Evolutionary conservation across 805 yeast species (phyloP).

Genomic region (Saccharomyces paradoxus): DNA sequence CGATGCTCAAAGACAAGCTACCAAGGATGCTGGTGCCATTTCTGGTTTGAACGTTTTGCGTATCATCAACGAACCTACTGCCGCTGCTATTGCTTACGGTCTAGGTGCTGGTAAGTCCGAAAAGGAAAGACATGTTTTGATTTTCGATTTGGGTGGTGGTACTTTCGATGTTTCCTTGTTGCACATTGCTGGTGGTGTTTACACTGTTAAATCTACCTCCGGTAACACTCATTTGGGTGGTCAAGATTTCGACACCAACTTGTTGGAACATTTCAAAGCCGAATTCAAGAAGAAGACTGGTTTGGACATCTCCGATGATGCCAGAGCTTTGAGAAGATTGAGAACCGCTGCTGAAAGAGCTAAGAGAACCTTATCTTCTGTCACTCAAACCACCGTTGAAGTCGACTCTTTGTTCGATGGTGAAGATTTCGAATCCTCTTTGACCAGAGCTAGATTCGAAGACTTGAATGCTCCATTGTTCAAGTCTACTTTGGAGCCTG

Average conservation of each 20-base stretch:
- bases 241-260: slow-evolving; percentile 96
- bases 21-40: slow-evolving; percentile 76
- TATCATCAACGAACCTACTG: slow-evolving; percentile 80
- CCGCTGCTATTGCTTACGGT: slow-evolving; percentile 99
- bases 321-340: slow-evolving; percentile 95
- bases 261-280: slow-evolving; percentile 82
- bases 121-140: slow-evolving; percentile 79
- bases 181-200: slow-evolving; percentile 90
- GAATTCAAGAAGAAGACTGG: slow-evolving; percentile 95
- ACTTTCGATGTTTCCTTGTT: slow-evolving; percentile 93
- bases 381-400: slow-evolving; percentile 91
- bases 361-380: slow-evolving; percentile 94
- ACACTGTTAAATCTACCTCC: slow-evolving; percentile 95
- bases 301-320: slow-evolving; percentile 78
- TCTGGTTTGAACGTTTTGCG: slow-evolving; percentile 72
- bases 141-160: slow-evolving; percentile 98
- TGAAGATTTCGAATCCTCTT: slow-evolving; percentile 86
- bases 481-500: slow-evolving; percentile 90
- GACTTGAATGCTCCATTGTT: slow-evolving; percentile 86
- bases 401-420: slow-evolving; percentile 92
- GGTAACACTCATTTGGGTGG: slow-evolving; percentile 99
- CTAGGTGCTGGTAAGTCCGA: slow-evolving; percentile 81
- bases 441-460: slow-evolving; percentile 97
- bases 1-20: slow-evolving; percentile 76
- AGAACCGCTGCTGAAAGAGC: slow-evolving; percentile 99